Evolutionary conservation across 306 rosid species (phyloP), one percentile per base, ranked within the genome.

Genomic region (Senna siamea): DNA sequence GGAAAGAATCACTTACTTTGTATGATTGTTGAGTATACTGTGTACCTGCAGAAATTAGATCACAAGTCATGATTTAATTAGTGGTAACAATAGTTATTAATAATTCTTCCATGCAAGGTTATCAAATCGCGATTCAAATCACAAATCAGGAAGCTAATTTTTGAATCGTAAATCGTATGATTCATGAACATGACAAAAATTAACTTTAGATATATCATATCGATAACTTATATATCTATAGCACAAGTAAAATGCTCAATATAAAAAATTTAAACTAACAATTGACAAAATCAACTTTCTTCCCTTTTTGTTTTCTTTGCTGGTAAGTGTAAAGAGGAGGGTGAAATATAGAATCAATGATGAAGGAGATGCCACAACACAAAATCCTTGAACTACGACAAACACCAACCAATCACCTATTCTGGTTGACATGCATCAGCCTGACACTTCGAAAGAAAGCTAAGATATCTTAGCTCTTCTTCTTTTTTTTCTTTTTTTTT

Each of bases 1-100:
- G 98, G 76, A 89, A 93, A 47, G 98, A 91, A 67, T 93, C 98
- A n/a, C 98, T 93, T 35, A 93, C 98, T 89, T 93, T 93, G 87
- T 93, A 93, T 7, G 98, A 93, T 72, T 93, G 98, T 85, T 93
- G 98, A 20, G 98, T 87, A 77, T 89, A 93, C 74, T 78, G 89
- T 7, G 98, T 91, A 48, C 98, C 98, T 93, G 81, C 46, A 80
- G 34, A 69, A 66, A 73, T 35, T 75, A 65, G 15, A 70, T 26
- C 46, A 32, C 48, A 59, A 43, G 78, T 20, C 52, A 68, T 10
- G 18, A 41, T 43, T 65, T 53, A 46, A 44, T 50, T 37, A 58
- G 53, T 46, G 18, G 2, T 10, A 55, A 18, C 19, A 63, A 17
- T 11, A 55, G 9, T 35, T 14, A 47, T 35, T 14, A 47, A 34